phyloP scores from a whole-genome alignment of 495 filamentous ascomycete species.

The Trichoderma reesei region DNA sequence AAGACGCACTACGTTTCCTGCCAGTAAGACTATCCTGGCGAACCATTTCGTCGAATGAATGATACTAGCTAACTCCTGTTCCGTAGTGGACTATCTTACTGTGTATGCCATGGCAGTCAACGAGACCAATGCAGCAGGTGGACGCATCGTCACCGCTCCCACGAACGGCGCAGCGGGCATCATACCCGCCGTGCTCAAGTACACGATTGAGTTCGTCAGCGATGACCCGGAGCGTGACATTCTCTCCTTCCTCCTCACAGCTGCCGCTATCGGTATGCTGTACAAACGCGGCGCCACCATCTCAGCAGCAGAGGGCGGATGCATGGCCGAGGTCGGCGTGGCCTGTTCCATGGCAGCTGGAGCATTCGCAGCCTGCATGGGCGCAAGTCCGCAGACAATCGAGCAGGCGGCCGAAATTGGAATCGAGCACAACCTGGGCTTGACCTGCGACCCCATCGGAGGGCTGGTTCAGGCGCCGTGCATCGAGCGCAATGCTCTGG shows the following conservation, averaged over 20 bases:
- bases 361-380: constrained; percentile 29
- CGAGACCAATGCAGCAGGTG: constrained; percentile 27
- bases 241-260: constrained; percentile 25
- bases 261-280: constrained; percentile 27
- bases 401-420: constrained; percentile 30
- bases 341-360: constrained; percentile 30
- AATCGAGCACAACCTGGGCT: constrained; percentile 27
- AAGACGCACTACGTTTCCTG: constrained; percentile 26
- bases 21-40: constrained; percentile 9
- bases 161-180: constrained; percentile 29
- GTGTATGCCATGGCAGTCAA: constrained; percentile 30
- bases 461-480: constrained; percentile 27
- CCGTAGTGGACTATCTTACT: constrained; percentile 22
- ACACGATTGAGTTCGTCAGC: constrained; percentile 26
- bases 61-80: neutral
- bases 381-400: constrained; percentile 25
- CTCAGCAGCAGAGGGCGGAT: constrained; percentile 27
- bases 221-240: constrained; percentile 27
- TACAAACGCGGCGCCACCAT: constrained; percentile 30
- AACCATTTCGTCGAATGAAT: neutral
- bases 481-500: constrained; percentile 28
- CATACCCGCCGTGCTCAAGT: constrained; percentile 27
- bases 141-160: constrained; percentile 29
- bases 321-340: constrained; percentile 31
- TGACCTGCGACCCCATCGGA: constrained; percentile 28